phyloP scores from a whole-genome alignment of 495 filamentous ascomycete species.

The Penicillium taxi region DNA sequence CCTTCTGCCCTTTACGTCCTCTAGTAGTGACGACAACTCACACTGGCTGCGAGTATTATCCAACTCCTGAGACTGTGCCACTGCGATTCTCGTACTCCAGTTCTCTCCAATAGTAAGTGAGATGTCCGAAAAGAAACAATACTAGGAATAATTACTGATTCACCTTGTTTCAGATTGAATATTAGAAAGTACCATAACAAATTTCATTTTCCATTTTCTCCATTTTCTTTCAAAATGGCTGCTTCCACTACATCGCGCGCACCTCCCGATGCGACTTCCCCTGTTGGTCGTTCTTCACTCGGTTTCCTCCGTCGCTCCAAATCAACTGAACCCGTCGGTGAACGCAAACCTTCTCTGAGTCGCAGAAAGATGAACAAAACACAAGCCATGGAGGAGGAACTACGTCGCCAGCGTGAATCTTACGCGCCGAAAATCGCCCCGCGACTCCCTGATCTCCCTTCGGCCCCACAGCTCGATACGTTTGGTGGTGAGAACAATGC shows the following conservation, averaged over 20 bases:
- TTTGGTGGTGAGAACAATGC: slow-evolving; percentile 60
- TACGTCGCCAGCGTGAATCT: slow-evolving; percentile 57
- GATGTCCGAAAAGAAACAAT: no score
- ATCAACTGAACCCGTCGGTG: slow-evolving; percentile 54
- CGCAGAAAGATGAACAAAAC: slow-evolving; percentile 59
- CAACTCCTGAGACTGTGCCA: slow-evolving; percentile 6
- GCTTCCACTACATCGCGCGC: slow-evolving; percentile 14
- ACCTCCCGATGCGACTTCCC: slow-evolving; percentile 14
- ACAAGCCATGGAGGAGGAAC: slow-evolving; percentile 55
- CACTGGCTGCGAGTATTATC: slow-evolving; percentile 23
- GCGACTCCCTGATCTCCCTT: slow-evolving; percentile 67
- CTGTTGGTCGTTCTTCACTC: slow-evolving; percentile 35
- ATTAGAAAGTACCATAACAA: background rate
- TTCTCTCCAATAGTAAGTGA: no score
- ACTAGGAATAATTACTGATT: no score
- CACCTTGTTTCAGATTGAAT: no score
- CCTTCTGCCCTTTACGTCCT: slow-evolving; percentile 15
- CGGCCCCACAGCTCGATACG: slow-evolving; percentile 55
- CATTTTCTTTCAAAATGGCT: slow-evolving; percentile 15
- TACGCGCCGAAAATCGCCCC: slow-evolving; percentile 65
- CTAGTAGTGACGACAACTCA: slow-evolving; percentile 19
- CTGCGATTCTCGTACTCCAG: slow-evolving; percentile 7
- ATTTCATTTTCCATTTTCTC: no score
- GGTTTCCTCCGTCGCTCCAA: slow-evolving; percentile 73
- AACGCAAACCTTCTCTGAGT: slow-evolving; percentile 44